Conservation (phyloP, 805 yeast species). For the Myxozyma udenii region DNA sequence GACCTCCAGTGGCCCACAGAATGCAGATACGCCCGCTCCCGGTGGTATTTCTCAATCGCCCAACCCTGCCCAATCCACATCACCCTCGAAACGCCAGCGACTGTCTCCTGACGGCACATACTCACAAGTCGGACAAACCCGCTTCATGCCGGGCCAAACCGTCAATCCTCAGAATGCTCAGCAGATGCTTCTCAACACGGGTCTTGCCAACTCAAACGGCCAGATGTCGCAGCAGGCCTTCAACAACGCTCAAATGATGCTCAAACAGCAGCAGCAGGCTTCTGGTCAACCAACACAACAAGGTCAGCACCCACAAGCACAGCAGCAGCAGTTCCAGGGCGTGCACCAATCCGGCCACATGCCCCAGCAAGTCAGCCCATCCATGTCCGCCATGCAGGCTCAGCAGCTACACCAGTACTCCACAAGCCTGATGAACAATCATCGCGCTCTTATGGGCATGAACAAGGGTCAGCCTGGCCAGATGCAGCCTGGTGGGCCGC, state of each 20-base stretch:
- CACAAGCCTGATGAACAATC: conserved; percentile 20
- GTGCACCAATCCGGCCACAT: conserved; percentile 29
- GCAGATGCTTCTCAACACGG: conserved; percentile 31
- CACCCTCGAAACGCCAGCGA: conserved; percentile 40
- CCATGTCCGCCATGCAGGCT: conserved; percentile 22
- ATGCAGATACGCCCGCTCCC: conserved; percentile 1
- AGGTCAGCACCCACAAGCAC: conserved; percentile 24
- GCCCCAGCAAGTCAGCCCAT: conserved; percentile 10
- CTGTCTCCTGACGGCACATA: conserved; percentile 38
- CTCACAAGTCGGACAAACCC: conserved; percentile 21
- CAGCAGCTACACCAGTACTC: conserved; percentile 29
- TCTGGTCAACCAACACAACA: conserved; percentile 28
- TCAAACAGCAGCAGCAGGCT: conserved; percentile 32
- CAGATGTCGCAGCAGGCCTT: conserved; percentile 18
- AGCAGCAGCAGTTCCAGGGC: conserved; percentile 32
- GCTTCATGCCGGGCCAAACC: conserved; percentile 16
- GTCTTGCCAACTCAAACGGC: conserved; percentile 21
- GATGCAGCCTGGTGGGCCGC: conserved; percentile 9
- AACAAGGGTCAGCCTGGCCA: conserved; percentile 12
- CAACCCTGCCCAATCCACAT: conserved; percentile 32
- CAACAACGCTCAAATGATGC: conserved; percentile 33
- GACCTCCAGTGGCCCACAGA: conserved; percentile 23
- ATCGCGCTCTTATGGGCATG: conserved; percentile 20
- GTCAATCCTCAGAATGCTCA: conserved; percentile 19
- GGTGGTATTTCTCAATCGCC: conserved; percentile 29